A percentile compares a stretch with the other conserved stretches of the same genome.
Conservation (phyloP, 805 yeast genomes). For the Kodamaea laetipori region DNA sequence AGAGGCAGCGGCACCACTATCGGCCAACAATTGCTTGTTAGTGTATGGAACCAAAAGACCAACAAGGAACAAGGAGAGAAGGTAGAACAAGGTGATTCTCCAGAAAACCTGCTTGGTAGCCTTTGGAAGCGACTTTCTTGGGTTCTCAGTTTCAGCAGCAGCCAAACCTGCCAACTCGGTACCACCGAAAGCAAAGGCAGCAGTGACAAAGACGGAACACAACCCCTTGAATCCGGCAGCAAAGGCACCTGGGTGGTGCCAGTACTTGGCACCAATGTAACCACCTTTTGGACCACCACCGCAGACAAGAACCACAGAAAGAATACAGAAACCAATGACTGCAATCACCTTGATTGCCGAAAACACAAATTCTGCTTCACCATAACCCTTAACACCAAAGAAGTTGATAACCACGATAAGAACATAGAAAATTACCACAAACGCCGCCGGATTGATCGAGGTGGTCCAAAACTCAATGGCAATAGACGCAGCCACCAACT, state of each 20-base stretch:
- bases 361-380: conserved; percentile 65
- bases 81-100: conserved; percentile 73
- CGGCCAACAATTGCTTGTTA: conserved; percentile 48
- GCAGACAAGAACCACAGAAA: conserved; percentile 52
- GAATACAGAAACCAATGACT: conserved; percentile 55
- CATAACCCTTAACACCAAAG: conserved; percentile 57
- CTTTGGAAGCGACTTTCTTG: conserved; percentile 63
- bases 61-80: conserved; percentile 51
- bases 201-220: conserved; percentile 68
- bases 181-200: conserved; percentile 76
- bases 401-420: conserved; percentile 49
- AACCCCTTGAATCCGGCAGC: conserved; percentile 67
- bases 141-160: conserved; percentile 74
- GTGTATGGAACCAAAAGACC: conserved; percentile 72
- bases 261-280: conserved; percentile 57
- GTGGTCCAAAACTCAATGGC: conserved; percentile 23
- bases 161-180: conserved; percentile 73
- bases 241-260: conserved; percentile 70
- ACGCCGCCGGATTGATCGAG: conserved; percentile 52
- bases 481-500: conserved; percentile 29
- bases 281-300: conserved; percentile 60
- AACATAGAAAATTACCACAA: conserved; percentile 56
- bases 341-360: conserved; percentile 65
- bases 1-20: conserved; percentile 62
- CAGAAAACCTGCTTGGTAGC: conserved; percentile 83